A percentile compares a stretch with the other conserved stretches of the same genome.
Conservation (phyloP, 139 green algal genomes). For the Tetraselmis striata region DNA sequence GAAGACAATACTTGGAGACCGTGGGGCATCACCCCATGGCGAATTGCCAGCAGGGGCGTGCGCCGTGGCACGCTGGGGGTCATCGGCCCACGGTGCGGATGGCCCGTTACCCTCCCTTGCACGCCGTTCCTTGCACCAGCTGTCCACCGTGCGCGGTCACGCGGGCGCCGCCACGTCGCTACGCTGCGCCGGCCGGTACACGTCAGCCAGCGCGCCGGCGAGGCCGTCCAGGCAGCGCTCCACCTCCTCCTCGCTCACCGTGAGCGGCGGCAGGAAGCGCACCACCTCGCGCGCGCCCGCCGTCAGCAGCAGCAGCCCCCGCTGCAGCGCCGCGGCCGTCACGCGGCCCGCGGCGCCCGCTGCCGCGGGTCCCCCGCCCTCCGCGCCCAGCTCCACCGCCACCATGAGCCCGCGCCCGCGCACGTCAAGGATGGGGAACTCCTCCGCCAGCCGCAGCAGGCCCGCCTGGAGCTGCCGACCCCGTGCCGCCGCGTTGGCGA, state of each 20-base stretch:
- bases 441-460: constrained; percentile 18
- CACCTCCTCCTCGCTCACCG: constrained; percentile 48
- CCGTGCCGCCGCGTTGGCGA: constrained; percentile 51
- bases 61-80: too few species aligned
- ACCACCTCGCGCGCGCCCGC: constrained; percentile 64
- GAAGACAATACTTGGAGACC: too few species aligned
- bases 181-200: constrained; percentile 9
- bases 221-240: constrained; percentile 43
- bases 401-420: constrained; percentile 75
- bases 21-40: too few species aligned
- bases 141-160: too few species aligned
- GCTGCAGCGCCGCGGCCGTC: constrained; percentile 39
- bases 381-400: constrained; percentile 60
- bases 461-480: constrained; percentile 55
- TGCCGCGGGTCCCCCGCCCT: constrained; percentile 9
- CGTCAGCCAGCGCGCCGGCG: constrained; percentile 33
- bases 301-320: constrained; percentile 61
- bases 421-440: constrained; percentile 65
- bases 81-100: too few species aligned
- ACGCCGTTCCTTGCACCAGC: too few species aligned
- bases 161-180: too few species aligned
- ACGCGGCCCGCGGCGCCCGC: constrained; percentile 41
- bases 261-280: constrained; percentile 73
- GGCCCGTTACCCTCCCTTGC: too few species aligned
- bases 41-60: too few species aligned